A percentile compares a stretch with the other conserved stretches of the same genome.
These are phyloP conservation scores for Aspergillus pseudoviridinutans DNA, from an alignment of 2,329 filamentous ascomycete genomes.

Conservation along the genomic window DNA sequence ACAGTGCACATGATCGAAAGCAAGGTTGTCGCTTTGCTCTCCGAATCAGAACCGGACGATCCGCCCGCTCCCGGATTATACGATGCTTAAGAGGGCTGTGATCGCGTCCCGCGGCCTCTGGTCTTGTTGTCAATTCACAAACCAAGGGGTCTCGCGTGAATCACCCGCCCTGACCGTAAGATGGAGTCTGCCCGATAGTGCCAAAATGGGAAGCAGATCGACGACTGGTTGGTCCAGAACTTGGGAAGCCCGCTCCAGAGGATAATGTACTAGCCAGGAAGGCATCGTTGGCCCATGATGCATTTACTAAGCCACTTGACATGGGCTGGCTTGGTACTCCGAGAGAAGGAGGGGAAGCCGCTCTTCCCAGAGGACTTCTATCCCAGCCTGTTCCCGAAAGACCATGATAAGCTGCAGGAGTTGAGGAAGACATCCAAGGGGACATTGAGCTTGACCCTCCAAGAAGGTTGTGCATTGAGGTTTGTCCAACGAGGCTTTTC, in stretches of 20 bases:
- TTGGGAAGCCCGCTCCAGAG: conserved; percentile 21
- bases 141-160: not conserved
- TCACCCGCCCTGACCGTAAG: conserved; percentile 48
- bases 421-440: conserved; percentile 22
- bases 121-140: not conserved
- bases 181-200: conserved; percentile 45
- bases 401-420: conserved; percentile 11
- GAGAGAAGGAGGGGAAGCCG: conserved; percentile 17
- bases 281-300: conserved; percentile 35
- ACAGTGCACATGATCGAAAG: not conserved
- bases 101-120: not conserved
- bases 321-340: conserved; percentile 22
- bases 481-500: conserved; percentile 25
- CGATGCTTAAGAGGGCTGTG: not conserved
- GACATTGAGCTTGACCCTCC: conserved; percentile 19
- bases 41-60: not conserved
- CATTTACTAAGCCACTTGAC: conserved; percentile 24
- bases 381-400: conserved; percentile 23
- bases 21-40: not conserved
- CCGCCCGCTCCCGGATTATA: not conserved
- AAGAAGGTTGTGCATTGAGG: conserved; percentile 18
- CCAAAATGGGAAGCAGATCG: conserved; percentile 32
- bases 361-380: conserved; percentile 12
- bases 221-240: conserved; percentile 23
- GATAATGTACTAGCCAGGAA: conserved; percentile 32